Conservation (phyloP, 768 basidiomycete species). For the Chalciporus piperatus region DNA sequence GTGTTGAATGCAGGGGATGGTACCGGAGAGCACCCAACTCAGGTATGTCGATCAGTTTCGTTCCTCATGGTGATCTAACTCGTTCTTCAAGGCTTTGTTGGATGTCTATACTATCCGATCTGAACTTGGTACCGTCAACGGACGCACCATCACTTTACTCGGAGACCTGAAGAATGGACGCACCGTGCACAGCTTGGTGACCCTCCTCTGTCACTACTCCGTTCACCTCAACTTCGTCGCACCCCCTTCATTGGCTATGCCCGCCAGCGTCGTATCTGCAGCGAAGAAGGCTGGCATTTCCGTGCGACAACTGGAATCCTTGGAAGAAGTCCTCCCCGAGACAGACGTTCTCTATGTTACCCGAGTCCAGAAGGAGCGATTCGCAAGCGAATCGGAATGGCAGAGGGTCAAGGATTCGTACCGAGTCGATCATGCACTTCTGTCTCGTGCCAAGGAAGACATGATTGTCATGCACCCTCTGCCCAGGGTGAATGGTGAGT, state of each 20-base stretch:
- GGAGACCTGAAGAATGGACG: conserved; percentile 98
- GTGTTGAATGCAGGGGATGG: conserved; percentile 98
- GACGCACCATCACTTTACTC: conserved; percentile 85
- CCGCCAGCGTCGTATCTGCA: conserved; percentile 73
- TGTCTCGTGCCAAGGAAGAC: conserved; percentile 90
- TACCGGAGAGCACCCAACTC: conserved; percentile 95
- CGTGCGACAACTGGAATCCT: conserved; percentile 78
- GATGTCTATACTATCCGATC: conserved; percentile 96
- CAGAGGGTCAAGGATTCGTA: conserved; percentile 88
- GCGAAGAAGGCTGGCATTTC: conserved; percentile 81
- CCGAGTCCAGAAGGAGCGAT: conserved; percentile 93
- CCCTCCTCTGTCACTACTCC: conserved; percentile 85
- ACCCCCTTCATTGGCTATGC: conserved; percentile 85
- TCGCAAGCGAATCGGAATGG: conserved; percentile 81
- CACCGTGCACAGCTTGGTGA: conserved; percentile 95
- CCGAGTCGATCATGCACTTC: conserved; percentile 88
- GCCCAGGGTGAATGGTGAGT: conserved; percentile 82
- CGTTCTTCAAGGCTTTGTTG: conserved; percentile 58
- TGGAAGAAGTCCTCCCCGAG: conserved; percentile 87
- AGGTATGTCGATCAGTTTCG: conserved; percentile 47
- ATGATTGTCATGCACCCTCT: conserved; percentile 99
- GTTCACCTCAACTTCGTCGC: conserved; percentile 96
- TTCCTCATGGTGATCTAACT: conserved; percentile 4
- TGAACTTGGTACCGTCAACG: conserved; percentile 97
- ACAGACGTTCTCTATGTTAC: conserved; percentile 98